Conservation (phyloP, 2,329 filamentous ascomycete genomes). For the Fusarium devonianum region DNA sequence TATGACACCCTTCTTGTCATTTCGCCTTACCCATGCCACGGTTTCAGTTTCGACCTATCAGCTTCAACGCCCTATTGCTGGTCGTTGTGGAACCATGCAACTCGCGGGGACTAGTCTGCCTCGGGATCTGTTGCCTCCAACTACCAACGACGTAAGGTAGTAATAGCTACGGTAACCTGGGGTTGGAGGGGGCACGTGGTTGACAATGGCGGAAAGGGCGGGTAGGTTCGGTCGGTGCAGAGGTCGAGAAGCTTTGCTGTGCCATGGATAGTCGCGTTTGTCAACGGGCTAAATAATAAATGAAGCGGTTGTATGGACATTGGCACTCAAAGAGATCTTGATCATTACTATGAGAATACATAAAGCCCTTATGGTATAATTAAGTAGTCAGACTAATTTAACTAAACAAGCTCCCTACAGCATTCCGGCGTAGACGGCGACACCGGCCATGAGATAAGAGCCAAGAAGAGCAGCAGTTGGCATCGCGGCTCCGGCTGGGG, state of each 20-base stretch:
- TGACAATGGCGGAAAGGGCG: conserved; percentile 12
- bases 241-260: too few relatives aligned
- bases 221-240: conserved; percentile 12
- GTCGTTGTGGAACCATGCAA: conserved; percentile 30
- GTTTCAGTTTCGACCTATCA: conserved; percentile 22
- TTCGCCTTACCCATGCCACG: conserved; percentile 25
- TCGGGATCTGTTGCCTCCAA: conserved; percentile 22
- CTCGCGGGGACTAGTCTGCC: conserved; percentile 1
- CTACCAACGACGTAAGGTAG: conserved; percentile 9
- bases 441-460: conserved; percentile 38
- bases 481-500: conserved; percentile 36
- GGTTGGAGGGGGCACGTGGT: conserved; percentile 19
- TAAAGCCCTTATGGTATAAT: too few relatives aligned
- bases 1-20: conserved; percentile 29
- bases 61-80: conserved; percentile 36
- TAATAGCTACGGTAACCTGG: background rate
- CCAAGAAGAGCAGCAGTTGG: conserved; percentile 39
- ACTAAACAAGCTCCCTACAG: conserved; percentile 30
- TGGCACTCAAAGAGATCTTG: too few relatives aligned
- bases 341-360: too few relatives aligned
- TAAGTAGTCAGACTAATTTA: too few relatives aligned
- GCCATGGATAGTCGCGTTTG: conserved; percentile 30
- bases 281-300: conserved; percentile 17
- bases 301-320: background rate
- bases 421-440: conserved; percentile 41